phyloP scores from a whole-genome alignment of 306 rosid species.

The Fragaria vesca region DNA sequence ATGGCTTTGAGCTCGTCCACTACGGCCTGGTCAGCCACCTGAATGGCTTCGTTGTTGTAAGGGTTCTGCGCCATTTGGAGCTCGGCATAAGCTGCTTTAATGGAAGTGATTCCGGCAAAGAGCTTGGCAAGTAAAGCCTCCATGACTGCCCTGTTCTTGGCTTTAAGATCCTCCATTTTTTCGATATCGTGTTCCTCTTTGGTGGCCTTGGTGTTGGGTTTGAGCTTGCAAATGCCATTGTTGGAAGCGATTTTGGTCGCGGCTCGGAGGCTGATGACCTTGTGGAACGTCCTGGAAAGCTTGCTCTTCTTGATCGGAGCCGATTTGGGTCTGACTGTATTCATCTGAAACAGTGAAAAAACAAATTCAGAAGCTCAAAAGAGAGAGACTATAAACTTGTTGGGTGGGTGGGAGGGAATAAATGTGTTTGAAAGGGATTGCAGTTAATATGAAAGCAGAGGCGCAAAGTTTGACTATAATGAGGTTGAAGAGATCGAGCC shows the following conservation, averaged over 20 bases:
- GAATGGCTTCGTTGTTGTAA: constrained; percentile 71
- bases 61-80: constrained; percentile 97
- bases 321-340: constrained; percentile 63
- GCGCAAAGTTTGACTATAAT: constrained; percentile 53
- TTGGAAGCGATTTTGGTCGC: constrained; percentile 60
- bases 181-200: constrained; percentile 42
- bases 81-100: constrained; percentile 90
- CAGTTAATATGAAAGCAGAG: constrained; percentile 40
- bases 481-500: constrained; percentile 3
- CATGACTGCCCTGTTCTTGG: constrained; percentile 60
- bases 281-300: constrained; percentile 57
- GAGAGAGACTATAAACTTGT: constrained; percentile 19
- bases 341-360: constrained; percentile 43
- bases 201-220: constrained; percentile 36
- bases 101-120: constrained; percentile 81
- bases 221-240: constrained; percentile 80
- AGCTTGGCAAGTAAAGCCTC: constrained; percentile 87
- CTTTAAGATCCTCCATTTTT: constrained; percentile 34
- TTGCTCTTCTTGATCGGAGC: constrained; percentile 50
- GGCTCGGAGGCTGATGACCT: constrained; percentile 57
- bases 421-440: constrained; percentile 32
- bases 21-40: constrained; percentile 75
- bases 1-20: constrained; percentile 73
- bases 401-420: constrained; percentile 7
- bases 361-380: background rate